Evolutionary conservation across 192 early-diverging fungal species (phyloP), one percentile per base, ranked within the genome.

Genomic region (Pilaira anomala): DNA sequence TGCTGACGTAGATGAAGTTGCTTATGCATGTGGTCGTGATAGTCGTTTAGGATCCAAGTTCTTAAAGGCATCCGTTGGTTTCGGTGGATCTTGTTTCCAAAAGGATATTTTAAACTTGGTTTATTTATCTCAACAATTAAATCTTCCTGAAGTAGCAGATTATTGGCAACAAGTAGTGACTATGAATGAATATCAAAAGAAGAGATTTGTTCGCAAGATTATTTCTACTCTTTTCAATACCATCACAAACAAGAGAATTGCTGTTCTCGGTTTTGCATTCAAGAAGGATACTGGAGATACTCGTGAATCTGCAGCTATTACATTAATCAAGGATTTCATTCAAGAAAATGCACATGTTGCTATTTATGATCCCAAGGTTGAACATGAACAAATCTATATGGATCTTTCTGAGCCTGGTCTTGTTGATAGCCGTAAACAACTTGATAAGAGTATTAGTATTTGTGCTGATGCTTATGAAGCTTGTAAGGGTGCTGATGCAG

Each of bases 201-300:
- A 78, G 63, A 85, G 93, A 46, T 97, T 97, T 80, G 82, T 85
- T 18, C 73, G 76, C 29, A 81, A 80, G 45, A 85, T 95, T 66
- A 84, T 91, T 22, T 78, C 83, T 5, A 81, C 74, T 11, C 79
- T 92, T 5, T 91, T 91, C 72, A 87, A 89, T 77, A 89, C 88
- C 24, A 84, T 94, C 66, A 84, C 86, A 18, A 84, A 90, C 71
- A 92, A 88, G 76, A 83, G 79, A 53, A 78, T 97, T 60, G 87
- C 88, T 3, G 73, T 93, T 21, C 79, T 92, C 54, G 95, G 95
- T 6, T 97, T 97, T 76, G 91, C 95, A 0, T 97, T 91, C 80
- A 97, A 97, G 81, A 92, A 90, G 74, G 89, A 93, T 66, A 97
- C 93, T 26, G 90, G 91, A 61, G 95, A 97, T 77, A 90, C 95